Evolutionary conservation across 1,284 basidiomycete species (phyloP).

Genomic region (Pseudozyma thailandica): DNA sequence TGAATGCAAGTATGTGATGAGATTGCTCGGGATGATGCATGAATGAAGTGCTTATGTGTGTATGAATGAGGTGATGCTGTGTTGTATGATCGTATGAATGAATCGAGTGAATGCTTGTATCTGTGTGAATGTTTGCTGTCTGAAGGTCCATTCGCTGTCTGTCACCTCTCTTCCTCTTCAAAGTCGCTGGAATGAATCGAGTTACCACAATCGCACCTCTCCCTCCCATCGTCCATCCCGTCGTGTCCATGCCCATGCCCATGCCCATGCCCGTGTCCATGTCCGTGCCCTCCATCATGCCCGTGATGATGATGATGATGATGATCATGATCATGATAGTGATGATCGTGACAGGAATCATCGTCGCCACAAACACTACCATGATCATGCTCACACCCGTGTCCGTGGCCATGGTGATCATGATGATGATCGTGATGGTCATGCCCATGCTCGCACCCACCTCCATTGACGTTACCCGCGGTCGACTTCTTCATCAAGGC

Average conservation of each 20-base stretch:
- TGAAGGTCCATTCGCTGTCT: no score
- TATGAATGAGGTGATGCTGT: no score
- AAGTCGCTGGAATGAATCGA: slow-evolving; percentile 49
- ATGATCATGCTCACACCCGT: slow-evolving; percentile 29
- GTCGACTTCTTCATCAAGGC: slow-evolving; percentile 22
- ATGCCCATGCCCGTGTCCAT: background rate
- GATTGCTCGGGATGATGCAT: background rate
- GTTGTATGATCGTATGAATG: no score
- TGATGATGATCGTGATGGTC: slow-evolving; percentile 17
- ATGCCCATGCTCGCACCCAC: slow-evolving; percentile 5
- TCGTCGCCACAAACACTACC: slow-evolving; percentile 5
- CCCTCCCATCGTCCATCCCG: slow-evolving; percentile 7
- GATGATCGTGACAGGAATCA: slow-evolving; percentile 15
- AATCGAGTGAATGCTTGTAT: slow-evolving; percentile 2
- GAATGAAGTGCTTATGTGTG: no score
- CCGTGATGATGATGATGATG: slow-evolving; percentile 8
- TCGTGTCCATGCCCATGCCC: slow-evolving; percentile 4
- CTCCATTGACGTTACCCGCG: background rate
- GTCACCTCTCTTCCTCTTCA: slow-evolving; percentile 24
- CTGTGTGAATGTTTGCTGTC: background rate
- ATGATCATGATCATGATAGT: no score
- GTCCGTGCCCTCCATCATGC: background rate
- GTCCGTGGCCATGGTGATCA: slow-evolving; percentile 13
- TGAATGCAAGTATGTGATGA: no score
- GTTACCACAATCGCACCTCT: slow-evolving; percentile 46